These are phyloP conservation scores for Samsoniella hepiali DNA, from an alignment of 2,329 filamentous ascomycete genomes.

Conservation along the genomic window DNA sequence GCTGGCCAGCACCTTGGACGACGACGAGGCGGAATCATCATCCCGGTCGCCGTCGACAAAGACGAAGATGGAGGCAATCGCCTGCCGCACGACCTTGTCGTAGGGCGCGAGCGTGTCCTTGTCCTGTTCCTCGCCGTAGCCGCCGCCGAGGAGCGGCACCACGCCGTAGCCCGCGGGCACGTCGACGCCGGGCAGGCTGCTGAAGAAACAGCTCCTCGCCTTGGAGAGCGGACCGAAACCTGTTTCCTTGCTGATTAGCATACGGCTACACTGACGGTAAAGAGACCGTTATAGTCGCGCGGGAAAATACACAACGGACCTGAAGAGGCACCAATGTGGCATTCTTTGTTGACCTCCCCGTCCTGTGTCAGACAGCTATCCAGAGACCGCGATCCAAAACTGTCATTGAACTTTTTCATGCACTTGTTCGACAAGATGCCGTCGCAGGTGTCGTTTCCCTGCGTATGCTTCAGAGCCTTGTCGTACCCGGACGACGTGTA, in stretches of 20 bases:
- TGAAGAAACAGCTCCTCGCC: background rate
- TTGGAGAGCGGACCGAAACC: background rate
- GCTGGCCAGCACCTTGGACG: background rate
- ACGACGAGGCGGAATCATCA: too few relatives aligned
- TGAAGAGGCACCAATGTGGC: background rate
- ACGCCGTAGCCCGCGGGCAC: background rate
- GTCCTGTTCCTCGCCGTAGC: background rate
- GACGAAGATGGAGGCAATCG: background rate
- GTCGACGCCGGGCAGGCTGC: background rate
- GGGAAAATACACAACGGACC: background rate
- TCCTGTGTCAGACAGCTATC: background rate
- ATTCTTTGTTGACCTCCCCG: background rate
- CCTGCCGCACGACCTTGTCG: background rate
- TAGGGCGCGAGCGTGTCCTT: background rate
- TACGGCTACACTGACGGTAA: too few relatives aligned
- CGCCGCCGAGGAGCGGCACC: background rate
- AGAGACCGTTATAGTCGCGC: too few relatives aligned
- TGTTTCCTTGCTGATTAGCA: background rate
- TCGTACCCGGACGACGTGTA: background rate
- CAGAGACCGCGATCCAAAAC: too few relatives aligned
- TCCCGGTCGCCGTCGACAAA: background rate
- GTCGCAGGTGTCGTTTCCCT: slow-evolving; percentile 2
- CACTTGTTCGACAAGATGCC: background rate
- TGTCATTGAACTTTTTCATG: background rate
- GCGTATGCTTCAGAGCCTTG: background rate